Evolutionary conservation across 2,329 filamentous ascomycete species (phyloP).

Genomic region (Hirsutella rhossiliensis): DNA sequence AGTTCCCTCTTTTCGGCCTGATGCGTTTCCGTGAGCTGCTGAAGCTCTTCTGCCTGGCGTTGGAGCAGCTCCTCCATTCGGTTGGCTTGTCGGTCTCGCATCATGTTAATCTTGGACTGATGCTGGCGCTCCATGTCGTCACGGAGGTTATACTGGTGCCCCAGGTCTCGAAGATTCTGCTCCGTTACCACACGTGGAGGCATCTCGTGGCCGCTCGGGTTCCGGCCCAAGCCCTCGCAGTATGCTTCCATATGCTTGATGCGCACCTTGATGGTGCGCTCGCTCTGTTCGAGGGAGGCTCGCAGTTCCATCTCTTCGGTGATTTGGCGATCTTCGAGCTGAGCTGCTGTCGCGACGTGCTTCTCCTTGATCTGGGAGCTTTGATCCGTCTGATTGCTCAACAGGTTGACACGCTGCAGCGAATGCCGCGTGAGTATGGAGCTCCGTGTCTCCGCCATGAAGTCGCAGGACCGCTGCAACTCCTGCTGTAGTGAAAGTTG

Average conservation of each 20-base stretch:
- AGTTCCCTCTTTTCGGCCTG: conserved; percentile 35
- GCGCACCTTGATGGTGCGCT: conserved; percentile 42
- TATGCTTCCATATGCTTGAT: conserved; percentile 58
- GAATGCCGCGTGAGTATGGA: conserved; percentile 38
- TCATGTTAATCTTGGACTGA: conserved; percentile 49
- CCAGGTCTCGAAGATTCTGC: conserved; percentile 44
- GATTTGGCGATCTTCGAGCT: conserved; percentile 51
- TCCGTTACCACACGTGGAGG: conserved; percentile 45
- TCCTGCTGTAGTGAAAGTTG: conserved; percentile 35
- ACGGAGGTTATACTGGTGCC: conserved; percentile 47
- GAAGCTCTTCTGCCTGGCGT: conserved; percentile 40
- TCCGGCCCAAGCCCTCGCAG: conserved; percentile 40
- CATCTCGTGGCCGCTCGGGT: conserved; percentile 18
- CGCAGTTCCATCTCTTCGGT: conserved; percentile 49
- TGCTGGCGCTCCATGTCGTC: conserved; percentile 48
- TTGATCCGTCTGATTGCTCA: conserved; percentile 34
- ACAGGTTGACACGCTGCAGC: conserved; percentile 31
- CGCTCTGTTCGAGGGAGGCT: conserved; percentile 40
- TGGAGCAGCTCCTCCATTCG: conserved; percentile 46
- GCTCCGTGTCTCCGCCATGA: conserved; percentile 34
- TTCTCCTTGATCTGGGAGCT: conserved; percentile 41
- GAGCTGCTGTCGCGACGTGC: conserved; percentile 37
- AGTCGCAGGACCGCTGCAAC: conserved; percentile 37
- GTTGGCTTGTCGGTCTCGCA: conserved; percentile 52
- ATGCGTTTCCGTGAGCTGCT: conserved; percentile 31